A percentile compares a stretch with the other conserved stretches of the same genome.
Evolutionary conservation across 768 basidiomycete species (phyloP).

Genomic region (Omphalotus guepiniiformis): DNA sequence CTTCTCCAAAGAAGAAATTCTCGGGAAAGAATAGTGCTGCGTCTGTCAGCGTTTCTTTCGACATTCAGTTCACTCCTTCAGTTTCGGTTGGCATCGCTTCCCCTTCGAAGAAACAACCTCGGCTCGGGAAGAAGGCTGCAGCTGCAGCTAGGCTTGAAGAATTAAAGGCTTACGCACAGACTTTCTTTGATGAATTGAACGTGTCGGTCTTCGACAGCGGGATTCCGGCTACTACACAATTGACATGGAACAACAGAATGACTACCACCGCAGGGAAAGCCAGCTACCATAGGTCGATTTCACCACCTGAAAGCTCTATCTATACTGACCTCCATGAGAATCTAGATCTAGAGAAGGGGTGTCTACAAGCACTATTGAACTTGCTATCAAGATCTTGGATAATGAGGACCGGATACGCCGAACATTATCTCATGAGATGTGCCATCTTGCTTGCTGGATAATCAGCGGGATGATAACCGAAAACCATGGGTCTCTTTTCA

Average conservation of each 20-base stretch:
- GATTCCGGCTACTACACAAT: constrained; percentile 49
- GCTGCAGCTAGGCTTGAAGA: constrained; percentile 38
- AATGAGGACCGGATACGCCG: constrained; percentile 74
- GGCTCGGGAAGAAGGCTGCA: constrained; percentile 36
- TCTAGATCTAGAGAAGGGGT: constrained; percentile 52
- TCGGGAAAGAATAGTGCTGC: neutral
- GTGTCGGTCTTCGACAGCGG: constrained; percentile 46
- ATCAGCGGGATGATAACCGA: constrained; percentile 69
- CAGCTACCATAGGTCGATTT: constrained; percentile 52
- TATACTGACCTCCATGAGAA: neutral
- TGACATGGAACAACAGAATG: constrained; percentile 66
- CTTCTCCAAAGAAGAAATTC: constrained; percentile 11
- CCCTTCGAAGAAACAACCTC: constrained; percentile 20
- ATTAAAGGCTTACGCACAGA: constrained; percentile 48
- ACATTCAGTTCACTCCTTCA: constrained; percentile 4
- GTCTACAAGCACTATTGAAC: constrained; percentile 62
- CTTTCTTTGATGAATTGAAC: constrained; percentile 62
- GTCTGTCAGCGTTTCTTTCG: neutral
- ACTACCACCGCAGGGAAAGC: constrained; percentile 69
- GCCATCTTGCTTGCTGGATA: constrained; percentile 84
- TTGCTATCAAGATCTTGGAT: constrained; percentile 81
- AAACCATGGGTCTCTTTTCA: constrained; percentile 70
- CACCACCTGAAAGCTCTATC: neutral
- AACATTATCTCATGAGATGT: constrained; percentile 90
- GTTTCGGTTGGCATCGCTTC: constrained; percentile 5